Percentiles rank a stretch among this genome's conserved stretches.
phyloP scores from a whole-genome alignment of 2,329 filamentous ascomycete genomes.

The Diaporthe destruens region DNA sequence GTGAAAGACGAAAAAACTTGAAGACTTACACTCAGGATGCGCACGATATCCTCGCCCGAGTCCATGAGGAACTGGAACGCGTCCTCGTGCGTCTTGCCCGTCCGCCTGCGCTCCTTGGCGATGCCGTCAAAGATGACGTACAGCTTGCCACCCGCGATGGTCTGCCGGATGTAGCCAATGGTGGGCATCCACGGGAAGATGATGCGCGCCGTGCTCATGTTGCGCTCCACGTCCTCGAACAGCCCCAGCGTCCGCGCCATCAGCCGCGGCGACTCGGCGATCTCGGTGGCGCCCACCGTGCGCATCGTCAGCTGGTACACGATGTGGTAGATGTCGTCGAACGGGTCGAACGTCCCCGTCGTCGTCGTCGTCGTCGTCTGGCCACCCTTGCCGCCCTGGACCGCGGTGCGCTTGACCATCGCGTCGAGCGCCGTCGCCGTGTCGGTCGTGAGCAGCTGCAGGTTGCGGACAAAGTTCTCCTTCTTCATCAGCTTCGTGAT shows the following conservation, averaged over 20 bases:
- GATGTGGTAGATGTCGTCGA: slow-evolving; percentile 64
- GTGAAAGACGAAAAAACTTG: no score
- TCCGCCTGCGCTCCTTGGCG: slow-evolving; percentile 58
- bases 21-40: slow-evolving; percentile 58
- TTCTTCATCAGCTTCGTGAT: slow-evolving; percentile 53
- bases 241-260: slow-evolving; percentile 57
- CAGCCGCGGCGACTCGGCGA: slow-evolving; percentile 60
- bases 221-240: slow-evolving; percentile 61
- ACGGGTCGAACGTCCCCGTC: slow-evolving; percentile 61
- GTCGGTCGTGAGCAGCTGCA: slow-evolving; percentile 60
- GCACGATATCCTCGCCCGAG: slow-evolving; percentile 57
- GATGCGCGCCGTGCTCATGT: slow-evolving; percentile 58
- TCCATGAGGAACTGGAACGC: slow-evolving; percentile 67
- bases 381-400: slow-evolving; percentile 1
- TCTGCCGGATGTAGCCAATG: slow-evolving; percentile 55
- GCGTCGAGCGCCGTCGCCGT: slow-evolving; percentile 51
- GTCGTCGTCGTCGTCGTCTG: no score
- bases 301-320: slow-evolving; percentile 71
- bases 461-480: slow-evolving; percentile 53
- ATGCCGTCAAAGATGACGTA: slow-evolving; percentile 63
- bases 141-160: slow-evolving; percentile 59
- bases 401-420: slow-evolving; percentile 4
- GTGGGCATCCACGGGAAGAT: slow-evolving; percentile 67
- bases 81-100: slow-evolving; percentile 60
- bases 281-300: slow-evolving; percentile 64